These are phyloP conservation scores for Acrodontium crateriforme DNA, from an alignment of 2,329 filamentous ascomycete genomes.

Conservation along the genomic window DNA sequence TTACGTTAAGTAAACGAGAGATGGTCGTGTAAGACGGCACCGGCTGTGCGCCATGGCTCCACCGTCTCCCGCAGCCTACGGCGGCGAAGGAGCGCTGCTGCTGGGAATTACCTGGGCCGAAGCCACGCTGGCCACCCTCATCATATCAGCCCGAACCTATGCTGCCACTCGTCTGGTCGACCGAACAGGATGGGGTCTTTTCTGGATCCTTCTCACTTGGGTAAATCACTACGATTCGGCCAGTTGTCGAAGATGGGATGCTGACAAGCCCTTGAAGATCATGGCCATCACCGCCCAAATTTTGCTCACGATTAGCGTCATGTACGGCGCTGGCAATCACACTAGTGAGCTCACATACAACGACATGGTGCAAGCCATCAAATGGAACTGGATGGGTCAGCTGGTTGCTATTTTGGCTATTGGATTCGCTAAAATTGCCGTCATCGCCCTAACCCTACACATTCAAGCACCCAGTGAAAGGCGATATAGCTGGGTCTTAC, in stretches of 20 bases:
- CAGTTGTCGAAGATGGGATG: background rate
- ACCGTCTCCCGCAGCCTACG: constrained; percentile 2
- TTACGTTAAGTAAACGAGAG: too few relatives aligned
- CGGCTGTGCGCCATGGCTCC: too few relatives aligned
- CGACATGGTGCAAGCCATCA: constrained; percentile 5
- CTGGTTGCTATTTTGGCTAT: constrained; percentile 13
- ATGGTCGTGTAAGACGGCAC: too few relatives aligned
- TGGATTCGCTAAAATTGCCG: constrained; percentile 12
- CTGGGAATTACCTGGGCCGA: constrained; percentile 5
- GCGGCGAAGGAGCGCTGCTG: constrained; percentile 4
- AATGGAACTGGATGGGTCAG: constrained; percentile 14
- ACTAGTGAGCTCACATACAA: constrained; percentile 2
- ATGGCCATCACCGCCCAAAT: constrained; percentile 1
- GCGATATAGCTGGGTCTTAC: constrained; percentile 9
- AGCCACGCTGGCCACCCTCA: constrained; percentile 3
- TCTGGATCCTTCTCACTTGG: constrained; percentile 3
- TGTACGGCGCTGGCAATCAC: constrained; percentile 11
- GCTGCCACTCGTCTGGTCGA: background rate
- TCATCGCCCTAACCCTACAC: constrained; percentile 14
- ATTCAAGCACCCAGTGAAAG: constrained; percentile 12
- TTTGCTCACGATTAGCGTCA: constrained; percentile 9
- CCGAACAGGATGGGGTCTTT: constrained; percentile 4
- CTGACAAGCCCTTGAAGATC: constrained; percentile 1
- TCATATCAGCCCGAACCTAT: constrained; percentile 2
- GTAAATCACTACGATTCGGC: constrained; percentile 1